These are phyloP conservation scores for Fraxinus ornus DNA, from an alignment of 305 asterid genomes.

Conservation along the genomic window DNA sequence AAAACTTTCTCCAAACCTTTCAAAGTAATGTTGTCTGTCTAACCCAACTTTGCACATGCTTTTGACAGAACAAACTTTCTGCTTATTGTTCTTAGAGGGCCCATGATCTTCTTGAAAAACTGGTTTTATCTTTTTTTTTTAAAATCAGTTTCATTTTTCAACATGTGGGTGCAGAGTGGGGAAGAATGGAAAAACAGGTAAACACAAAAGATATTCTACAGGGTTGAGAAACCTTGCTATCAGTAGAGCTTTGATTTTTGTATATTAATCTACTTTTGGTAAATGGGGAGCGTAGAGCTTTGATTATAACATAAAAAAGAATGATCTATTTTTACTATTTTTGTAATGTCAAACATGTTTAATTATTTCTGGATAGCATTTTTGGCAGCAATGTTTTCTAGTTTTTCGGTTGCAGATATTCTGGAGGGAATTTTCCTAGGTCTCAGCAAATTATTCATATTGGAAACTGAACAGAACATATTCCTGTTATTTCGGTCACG, in stretches of 20 bases:
- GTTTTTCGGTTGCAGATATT: constrained; percentile 7
- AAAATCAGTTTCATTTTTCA: not conserved
- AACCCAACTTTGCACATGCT: not conserved
- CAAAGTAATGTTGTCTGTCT: constrained; percentile 13
- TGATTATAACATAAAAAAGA: constrained; percentile 10
- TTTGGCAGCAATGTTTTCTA: not conserved
- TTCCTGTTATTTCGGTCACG: not conserved
- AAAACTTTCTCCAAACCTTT: constrained; percentile 1
- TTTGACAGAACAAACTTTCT: constrained; percentile 1
- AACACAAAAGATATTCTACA: not conserved
- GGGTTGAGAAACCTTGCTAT: not conserved
- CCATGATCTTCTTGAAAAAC: not conserved
- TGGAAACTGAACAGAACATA: constrained; percentile 18
- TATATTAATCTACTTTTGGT: not conserved
- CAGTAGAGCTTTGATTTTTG: not conserved
- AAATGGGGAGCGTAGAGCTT: not conserved
- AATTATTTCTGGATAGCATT: not conserved
- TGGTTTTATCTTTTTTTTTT: not conserved
- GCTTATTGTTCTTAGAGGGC: constrained; percentile 6
- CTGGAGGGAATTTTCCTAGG: not conserved
- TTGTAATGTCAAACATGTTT: constrained; percentile 10
- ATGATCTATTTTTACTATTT: not conserved
- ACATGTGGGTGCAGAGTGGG: not conserved
- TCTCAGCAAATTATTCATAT: constrained; percentile 3
- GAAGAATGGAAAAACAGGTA: not conserved